Base-by-base conservation (phyloP, 1,139 yeast species). In the Candida labiduridarum region DNA sequence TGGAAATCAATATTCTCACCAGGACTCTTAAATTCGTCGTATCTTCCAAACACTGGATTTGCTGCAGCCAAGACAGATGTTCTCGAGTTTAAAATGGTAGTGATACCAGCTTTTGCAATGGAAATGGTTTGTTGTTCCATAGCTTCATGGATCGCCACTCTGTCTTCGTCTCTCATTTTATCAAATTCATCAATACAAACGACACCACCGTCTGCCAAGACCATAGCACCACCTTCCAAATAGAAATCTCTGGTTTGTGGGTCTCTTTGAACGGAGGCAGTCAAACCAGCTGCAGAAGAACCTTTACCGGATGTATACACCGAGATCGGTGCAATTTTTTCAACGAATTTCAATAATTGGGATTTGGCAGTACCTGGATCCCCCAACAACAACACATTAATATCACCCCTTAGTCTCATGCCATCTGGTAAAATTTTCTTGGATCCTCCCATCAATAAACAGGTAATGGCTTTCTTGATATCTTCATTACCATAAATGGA, bases 321-420 rank as follows among this genome's bases (percentile, higher is more conserved):
- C 1, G 98, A 84, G 55, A 94, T 91, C 4, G 99, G 99, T 7
- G 97, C 84, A 18, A 89, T 91, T 64, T 94, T 92, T 65, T 94
- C 98, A 19, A 91, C 98, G 61, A 92, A 94, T 66, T 95, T 94
- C 61, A 94, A 79, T 54, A 94, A 74, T 74, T 94, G 99, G 11
- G 99, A 94, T 67, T 94, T 94, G 47, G 99, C 98, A 19, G 99
- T 94, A 76, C 99, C 99, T 15, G 99, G 99, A 65, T 94, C 99
- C 70, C 99, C 99, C 45, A 95, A 78, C 52, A 94, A 70, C 48
- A 94, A 77, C 9, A 95, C 97, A 64, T 95, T 94, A 59, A 94
- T 90, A 67, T 94, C 99, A 61, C 99, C 99, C 76, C 99, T 83
- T 52, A 95, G 78, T 63, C 97, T 78, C 96, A 92, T 89, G 12